phyloP scores from a whole-genome alignment of 805 yeast genomes.

The Middelhovenomyces tepae region DNA sequence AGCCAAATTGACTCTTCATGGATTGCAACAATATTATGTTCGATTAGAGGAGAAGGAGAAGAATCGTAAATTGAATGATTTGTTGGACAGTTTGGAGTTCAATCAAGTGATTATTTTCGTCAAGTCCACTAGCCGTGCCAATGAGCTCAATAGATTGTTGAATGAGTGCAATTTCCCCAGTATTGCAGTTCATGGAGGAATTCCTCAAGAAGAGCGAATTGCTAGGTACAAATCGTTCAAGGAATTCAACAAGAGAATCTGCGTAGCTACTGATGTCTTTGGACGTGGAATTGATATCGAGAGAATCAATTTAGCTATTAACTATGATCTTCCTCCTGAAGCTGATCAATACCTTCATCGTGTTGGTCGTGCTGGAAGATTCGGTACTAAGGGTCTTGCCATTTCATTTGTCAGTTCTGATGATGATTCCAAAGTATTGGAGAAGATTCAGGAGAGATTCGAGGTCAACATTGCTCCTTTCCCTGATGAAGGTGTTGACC shows the following conservation, averaged over 20 bases:
- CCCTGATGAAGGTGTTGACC: conserved; percentile 98
- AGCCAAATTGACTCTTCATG: conserved; percentile 93
- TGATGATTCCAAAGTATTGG: conserved; percentile 83
- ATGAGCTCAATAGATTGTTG: conserved; percentile 79
- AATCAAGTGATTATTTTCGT: conserved; percentile 97
- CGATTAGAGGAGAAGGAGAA: conserved; percentile 85
- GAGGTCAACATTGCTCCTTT: conserved; percentile 91
- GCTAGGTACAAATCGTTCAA: conserved; percentile 92
- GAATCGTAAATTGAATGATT: conserved; percentile 85
- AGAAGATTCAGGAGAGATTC: conserved; percentile 91
- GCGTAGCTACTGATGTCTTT: conserved; percentile 96
- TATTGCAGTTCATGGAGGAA: conserved; percentile 90
- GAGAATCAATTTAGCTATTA: conserved; percentile 95
- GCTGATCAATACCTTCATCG: conserved; percentile 98
- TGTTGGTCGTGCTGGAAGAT: conserved; percentile 99
- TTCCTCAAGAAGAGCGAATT: conserved; percentile 97
- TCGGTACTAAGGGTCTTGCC: conserved; percentile 98
- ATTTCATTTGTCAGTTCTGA: conserved; percentile 78
- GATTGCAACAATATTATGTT: conserved; percentile 92
- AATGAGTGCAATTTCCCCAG: conserved; percentile 94
- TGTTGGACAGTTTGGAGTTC: conserved; percentile 89
- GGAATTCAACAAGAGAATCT: conserved; percentile 96
- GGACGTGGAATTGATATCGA: conserved; percentile 99
- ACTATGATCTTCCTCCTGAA: conserved; percentile 91
- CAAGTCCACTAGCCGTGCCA: conserved; percentile 83